Evolutionary conservation across 2,329 filamentous ascomycete species (phyloP).

Genomic region (Juglanconis oblonga): DNA sequence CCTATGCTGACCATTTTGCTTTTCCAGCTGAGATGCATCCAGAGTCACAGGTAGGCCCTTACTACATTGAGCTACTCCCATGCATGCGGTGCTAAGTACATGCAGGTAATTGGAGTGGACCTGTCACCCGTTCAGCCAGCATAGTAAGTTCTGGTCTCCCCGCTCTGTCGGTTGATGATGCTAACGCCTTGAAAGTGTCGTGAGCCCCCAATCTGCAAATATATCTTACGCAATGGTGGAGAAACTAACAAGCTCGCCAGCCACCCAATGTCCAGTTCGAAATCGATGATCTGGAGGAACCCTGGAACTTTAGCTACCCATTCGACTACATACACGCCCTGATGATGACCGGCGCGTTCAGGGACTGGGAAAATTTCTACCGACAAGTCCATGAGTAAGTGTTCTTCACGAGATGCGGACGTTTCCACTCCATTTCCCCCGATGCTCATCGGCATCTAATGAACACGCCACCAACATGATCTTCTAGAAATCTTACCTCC

Average conservation of each 20-base stretch:
- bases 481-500: constrained; percentile 20
- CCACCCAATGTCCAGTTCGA: constrained; percentile 26
- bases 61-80: not conserved
- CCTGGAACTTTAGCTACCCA: constrained; percentile 26
- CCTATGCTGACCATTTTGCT: constrained; percentile 3
- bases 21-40: constrained; percentile 24
- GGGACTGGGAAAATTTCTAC: constrained; percentile 25
- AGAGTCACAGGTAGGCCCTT: constrained; percentile 22
- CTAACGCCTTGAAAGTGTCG: constrained; percentile 13
- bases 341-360: constrained; percentile 28
- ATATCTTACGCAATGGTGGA: too few relatives aligned
- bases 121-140: constrained; percentile 25
- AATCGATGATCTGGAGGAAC: constrained; percentile 27
- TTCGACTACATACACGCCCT: constrained; percentile 27
- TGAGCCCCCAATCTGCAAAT: not conserved
- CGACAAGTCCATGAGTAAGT: constrained; percentile 23
- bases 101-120: constrained; percentile 25
- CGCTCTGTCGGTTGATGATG: not conserved
- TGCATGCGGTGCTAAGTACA: not conserved
- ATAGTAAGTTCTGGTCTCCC: constrained; percentile 19
- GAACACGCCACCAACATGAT: not conserved
- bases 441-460: not conserved
- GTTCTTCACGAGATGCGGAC: not conserved
- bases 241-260: constrained; percentile 11
- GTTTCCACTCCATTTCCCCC: not conserved